Evolutionary conservation across 192 early-diverging fungal genomes (phyloP).

Genomic region (Lunasporangiospora selenospora): DNA sequence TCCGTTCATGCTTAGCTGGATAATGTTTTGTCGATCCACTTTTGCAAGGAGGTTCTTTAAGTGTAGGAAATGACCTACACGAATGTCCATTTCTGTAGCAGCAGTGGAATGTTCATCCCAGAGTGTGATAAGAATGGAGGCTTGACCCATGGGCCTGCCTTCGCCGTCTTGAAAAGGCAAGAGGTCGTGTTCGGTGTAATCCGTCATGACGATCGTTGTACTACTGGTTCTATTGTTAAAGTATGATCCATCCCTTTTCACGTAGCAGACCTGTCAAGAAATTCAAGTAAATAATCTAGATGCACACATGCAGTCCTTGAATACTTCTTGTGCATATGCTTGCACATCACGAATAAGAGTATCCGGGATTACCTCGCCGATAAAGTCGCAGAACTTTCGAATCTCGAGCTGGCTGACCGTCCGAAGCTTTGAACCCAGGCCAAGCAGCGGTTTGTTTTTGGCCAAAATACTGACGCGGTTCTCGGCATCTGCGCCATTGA

Average conservation of each 20-base stretch:
- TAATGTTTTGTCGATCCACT: neutral
- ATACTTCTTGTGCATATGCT: no score
- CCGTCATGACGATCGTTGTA: slow-evolving; percentile 26
- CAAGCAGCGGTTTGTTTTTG: neutral
- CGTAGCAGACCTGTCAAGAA: slow-evolving; percentile 26
- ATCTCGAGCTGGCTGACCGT: slow-evolving; percentile 11
- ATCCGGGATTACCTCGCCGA: slow-evolving; percentile 11
- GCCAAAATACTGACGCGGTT: no score
- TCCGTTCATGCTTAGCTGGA: slow-evolving; percentile 19
- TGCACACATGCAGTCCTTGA: neutral
- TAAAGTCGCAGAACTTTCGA: slow-evolving; percentile 12
- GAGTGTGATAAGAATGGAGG: slow-evolving; percentile 20
- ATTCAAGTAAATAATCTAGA: neutral
- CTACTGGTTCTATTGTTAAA: no score
- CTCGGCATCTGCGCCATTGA: no score
- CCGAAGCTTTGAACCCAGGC: neutral
- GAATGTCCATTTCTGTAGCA: neutral
- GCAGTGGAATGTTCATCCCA: slow-evolving; percentile 28
- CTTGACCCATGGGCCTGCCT: slow-evolving; percentile 7
- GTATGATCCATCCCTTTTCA: slow-evolving; percentile 2
- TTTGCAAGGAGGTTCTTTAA: slow-evolving; percentile 25
- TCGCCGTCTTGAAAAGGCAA: slow-evolving; percentile 11
- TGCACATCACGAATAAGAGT: no score
- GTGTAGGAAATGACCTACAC: slow-evolving; percentile 3
- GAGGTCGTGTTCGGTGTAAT: slow-evolving; percentile 27